Conservation (phyloP, 169 alveolate species). For the Cryptosporidium tyzzeri region DNA sequence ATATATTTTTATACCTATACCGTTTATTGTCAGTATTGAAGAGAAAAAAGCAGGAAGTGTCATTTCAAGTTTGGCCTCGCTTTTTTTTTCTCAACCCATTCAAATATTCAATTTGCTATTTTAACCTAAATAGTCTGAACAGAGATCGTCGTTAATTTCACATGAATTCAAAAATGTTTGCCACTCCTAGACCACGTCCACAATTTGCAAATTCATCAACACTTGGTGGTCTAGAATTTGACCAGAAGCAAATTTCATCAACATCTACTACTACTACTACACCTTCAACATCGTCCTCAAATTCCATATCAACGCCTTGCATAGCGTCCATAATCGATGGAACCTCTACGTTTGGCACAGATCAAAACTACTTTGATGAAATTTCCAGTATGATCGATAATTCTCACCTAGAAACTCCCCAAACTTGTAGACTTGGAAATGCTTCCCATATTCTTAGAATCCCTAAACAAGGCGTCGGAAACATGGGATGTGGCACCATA, state of each 20-base stretch:
- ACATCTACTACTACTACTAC: conserved; percentile 22
- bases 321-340: conserved; percentile 17
- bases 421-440: conserved; percentile 9
- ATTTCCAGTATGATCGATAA: conserved; percentile 60
- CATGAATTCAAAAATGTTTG: conserved; percentile 18
- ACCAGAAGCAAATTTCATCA: conserved; percentile 35
- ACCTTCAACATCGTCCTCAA: conserved; percentile 46
- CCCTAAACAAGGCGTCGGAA: conserved; percentile 4
- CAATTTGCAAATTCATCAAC: conserved; percentile 31
- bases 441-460: conserved; percentile 43
- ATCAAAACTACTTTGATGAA: conserved; percentile 54
- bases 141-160: background rate
- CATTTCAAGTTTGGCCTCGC: background rate
- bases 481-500: background rate
- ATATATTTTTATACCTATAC: background rate
- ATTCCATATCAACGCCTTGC: conserved; percentile 9
- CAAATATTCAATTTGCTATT: background rate
- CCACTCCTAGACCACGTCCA: conserved; percentile 71
- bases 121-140: background rate
- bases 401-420: conserved; percentile 65
- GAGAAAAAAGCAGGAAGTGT: background rate
- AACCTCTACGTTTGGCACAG: conserved; percentile 15
- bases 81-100: background rate
- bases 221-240: conserved; percentile 55
- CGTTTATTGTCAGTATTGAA: background rate